Conservation (phyloP, 768 basidiomycete species). For the Tricholoma matsutake region DNA sequence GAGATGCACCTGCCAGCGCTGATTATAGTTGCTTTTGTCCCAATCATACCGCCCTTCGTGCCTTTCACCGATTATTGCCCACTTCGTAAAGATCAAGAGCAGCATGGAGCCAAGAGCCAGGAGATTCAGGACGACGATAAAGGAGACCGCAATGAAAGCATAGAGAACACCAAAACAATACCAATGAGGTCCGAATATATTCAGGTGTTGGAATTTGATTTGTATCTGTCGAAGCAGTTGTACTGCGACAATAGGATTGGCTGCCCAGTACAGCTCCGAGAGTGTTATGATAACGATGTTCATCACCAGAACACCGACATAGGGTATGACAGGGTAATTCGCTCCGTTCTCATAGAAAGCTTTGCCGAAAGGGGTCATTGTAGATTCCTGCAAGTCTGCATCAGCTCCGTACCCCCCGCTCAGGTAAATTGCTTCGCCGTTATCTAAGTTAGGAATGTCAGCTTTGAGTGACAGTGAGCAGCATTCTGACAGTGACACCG, state of each 20-base stretch:
- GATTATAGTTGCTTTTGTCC: slow-evolving; percentile 47
- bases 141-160: slow-evolving; percentile 36
- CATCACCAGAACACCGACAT: slow-evolving; percentile 31
- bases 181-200: slow-evolving; percentile 35
- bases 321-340: slow-evolving; percentile 39
- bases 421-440: slow-evolving; percentile 39
- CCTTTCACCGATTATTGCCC: slow-evolving; percentile 42
- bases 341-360: slow-evolving; percentile 41
- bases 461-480: background rate
- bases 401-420: slow-evolving; percentile 19
- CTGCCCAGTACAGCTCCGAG: slow-evolving; percentile 41
- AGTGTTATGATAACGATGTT: slow-evolving; percentile 35
- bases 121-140: slow-evolving; percentile 34
- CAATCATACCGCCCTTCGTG: slow-evolving; percentile 38
- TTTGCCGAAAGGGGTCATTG: slow-evolving; percentile 42
- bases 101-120: slow-evolving; percentile 37
- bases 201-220: slow-evolving; percentile 26
- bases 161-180: slow-evolving; percentile 38
- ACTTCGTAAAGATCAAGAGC: slow-evolving; percentile 43
- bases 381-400: slow-evolving; percentile 21
- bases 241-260: slow-evolving; percentile 35
- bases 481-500: slow-evolving; percentile 1
- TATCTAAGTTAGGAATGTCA: slow-evolving; percentile 20
- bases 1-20: slow-evolving; percentile 47
- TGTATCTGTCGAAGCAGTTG: slow-evolving; percentile 28